Percentiles rank a stretch among this genome's conserved stretches.
Evolutionary conservation across 2,329 filamentous ascomycete genomes (phyloP).

Genomic region (Cadophora sp.): DNA sequence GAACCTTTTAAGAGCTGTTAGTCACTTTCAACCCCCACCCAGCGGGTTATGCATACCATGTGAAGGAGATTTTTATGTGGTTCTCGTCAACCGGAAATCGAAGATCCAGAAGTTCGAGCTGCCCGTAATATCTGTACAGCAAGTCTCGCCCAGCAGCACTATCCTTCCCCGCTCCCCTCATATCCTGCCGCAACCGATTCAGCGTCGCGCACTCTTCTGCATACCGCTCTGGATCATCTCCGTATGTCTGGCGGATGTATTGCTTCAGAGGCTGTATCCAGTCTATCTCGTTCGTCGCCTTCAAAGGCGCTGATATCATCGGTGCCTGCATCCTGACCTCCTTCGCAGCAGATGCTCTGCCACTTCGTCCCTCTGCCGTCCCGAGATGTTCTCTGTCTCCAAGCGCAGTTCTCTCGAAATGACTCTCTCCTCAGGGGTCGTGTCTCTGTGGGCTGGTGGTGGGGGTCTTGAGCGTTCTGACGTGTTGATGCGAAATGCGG

Average conservation of each 20-base stretch:
- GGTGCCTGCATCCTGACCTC: conserved; percentile 74
- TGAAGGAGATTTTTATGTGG: conserved; percentile 98
- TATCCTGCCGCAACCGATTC: conserved; percentile 95
- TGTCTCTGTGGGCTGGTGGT: conserved; percentile 18
- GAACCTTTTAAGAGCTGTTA: conserved; percentile 67
- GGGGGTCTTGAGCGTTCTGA: conserved; percentile 23
- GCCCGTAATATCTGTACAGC: conserved; percentile 96
- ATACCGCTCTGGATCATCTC: conserved; percentile 96
- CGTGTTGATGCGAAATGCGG: conserved; percentile 27
- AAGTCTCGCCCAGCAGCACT: conserved; percentile 92
- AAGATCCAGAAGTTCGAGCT: conserved; percentile 92
- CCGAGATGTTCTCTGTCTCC: conserved; percentile 43
- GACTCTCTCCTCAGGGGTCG: background rate
- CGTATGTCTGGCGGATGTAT: conserved; percentile 93
- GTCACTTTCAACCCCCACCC: conserved; percentile 8
- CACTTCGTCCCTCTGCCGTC: conserved; percentile 21
- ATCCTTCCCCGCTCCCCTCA: conserved; percentile 96
- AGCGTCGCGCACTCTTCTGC: conserved; percentile 93
- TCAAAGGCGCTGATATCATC: conserved; percentile 95
- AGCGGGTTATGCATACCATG: conserved; percentile 69
- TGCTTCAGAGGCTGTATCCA: conserved; percentile 91
- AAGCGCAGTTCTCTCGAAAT: conserved; percentile 12
- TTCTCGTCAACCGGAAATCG: conserved; percentile 98
- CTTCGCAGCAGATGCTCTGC: conserved; percentile 45
- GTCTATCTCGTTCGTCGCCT: conserved; percentile 96